Evolutionary conservation across 2,329 filamentous ascomycete genomes (phyloP).

Genomic region (Microdochium bolleyi): DNA sequence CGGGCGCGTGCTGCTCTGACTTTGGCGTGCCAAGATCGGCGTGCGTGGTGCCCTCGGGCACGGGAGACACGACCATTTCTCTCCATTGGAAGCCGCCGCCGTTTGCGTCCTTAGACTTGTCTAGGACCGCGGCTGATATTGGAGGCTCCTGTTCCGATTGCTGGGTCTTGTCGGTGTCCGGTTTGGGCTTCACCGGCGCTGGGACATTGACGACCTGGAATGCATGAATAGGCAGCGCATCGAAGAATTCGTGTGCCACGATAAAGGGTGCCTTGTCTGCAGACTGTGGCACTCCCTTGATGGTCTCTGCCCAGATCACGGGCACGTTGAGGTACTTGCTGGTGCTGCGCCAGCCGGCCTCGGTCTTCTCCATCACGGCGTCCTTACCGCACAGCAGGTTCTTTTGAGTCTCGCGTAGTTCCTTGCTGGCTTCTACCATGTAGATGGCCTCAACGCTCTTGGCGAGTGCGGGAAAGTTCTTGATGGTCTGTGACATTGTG

Average conservation of each 20-base stretch:
- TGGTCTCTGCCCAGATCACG: constrained; percentile 87
- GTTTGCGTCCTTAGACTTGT: constrained; percentile 35
- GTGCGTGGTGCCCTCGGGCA: constrained; percentile 46
- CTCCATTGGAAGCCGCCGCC: constrained; percentile 60
- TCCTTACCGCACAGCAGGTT: constrained; percentile 70
- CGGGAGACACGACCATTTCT: constrained; percentile 70
- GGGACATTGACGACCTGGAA: constrained; percentile 65
- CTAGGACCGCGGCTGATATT: constrained; percentile 24
- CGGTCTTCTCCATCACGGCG: constrained; percentile 58
- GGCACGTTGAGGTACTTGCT: constrained; percentile 68
- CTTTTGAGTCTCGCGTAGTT: constrained; percentile 71
- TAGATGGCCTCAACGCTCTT: constrained; percentile 79
- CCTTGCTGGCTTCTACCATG: constrained; percentile 85
- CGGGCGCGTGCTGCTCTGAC: constrained; percentile 40
- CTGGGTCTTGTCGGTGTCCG: constrained; percentile 24
- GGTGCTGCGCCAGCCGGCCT: constrained; percentile 64
- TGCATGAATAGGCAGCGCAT: constrained; percentile 90
- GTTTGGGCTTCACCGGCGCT: constrained; percentile 8
- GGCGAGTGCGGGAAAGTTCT: constrained; percentile 71
- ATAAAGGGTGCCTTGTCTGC: constrained; percentile 78
- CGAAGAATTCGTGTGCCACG: constrained; percentile 96
- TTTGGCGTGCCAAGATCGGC: constrained; percentile 45
- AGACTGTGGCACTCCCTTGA: constrained; percentile 69
- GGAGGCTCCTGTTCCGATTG: constrained; percentile 21
- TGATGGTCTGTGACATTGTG: constrained; percentile 56